Evolutionary conservation across 805 yeast species (phyloP), one percentile per base, ranked within the genome.

Genomic region (Pichia exigua): DNA sequence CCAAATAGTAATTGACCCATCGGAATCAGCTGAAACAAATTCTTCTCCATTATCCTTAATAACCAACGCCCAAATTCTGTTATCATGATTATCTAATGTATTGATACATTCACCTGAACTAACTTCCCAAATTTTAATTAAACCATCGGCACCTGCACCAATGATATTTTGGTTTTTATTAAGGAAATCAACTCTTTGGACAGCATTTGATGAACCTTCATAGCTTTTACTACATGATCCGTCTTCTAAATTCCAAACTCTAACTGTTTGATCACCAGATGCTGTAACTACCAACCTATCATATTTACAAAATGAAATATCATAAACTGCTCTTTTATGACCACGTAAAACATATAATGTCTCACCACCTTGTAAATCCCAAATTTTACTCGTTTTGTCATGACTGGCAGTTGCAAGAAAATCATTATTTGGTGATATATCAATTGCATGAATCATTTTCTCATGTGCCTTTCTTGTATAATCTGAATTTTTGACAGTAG

Each of bases 381-480:
- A 94, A 4, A 94, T 71, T 63, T 94, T 94, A 54, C 87, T 94
- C 2, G 91, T 77, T 62, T 92, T 87, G 67, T 94, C 99, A 65
- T 87, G 95, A 13, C 96, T 87, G 2, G 96, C 98, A 1, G 97
- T 85, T 0, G 96, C 98, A 62, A 94, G 83, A 47, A 77, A 73
- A 57, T 83, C 85, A 67, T 92, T 95, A 62, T 90, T 88, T 18
- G 97, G 96, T n/a, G 97, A 77, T 4, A 94, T 74, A 57, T 90
- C 97, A 49, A 94, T 71, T 2, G 92, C 78, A 62, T 94, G 95
- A 54, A 94, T 94, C 67, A 94, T 97, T 66, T 92, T 94, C 50
- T 94, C 98, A 66, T 94, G 99, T 1, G 97, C 98, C 62, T 91
- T 81, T 73, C 97, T 81, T 0, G 99, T 94, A 67, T 85, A 94